A percentile compares a stretch with the other conserved stretches of the same genome.
Conservation (phyloP, 2,329 filamentous ascomycete species). For the Colletotrichum zoysiae region DNA sequence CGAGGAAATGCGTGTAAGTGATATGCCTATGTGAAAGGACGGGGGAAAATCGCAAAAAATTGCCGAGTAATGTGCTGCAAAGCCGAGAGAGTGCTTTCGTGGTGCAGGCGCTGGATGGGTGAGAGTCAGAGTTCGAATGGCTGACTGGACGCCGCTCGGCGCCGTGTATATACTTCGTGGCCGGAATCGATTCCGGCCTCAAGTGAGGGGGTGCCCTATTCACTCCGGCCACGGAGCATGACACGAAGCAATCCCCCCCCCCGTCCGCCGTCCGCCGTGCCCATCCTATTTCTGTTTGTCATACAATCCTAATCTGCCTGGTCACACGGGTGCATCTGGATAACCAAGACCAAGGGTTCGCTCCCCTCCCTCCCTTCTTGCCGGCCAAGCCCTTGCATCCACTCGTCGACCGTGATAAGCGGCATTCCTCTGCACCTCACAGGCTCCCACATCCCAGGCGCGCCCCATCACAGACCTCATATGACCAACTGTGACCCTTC, state of each 20-base stretch:
- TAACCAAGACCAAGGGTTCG: constrained; percentile 7
- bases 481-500: constrained; percentile 8
- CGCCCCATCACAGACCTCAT: background rate
- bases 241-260: constrained; percentile 34
- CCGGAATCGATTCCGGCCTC: constrained; percentile 63
- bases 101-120: constrained; percentile 35
- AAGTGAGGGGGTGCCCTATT: constrained; percentile 45
- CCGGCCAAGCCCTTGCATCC: constrained; percentile 27
- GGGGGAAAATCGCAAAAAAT: constrained; percentile 31
- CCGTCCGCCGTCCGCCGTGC: constrained; percentile 19
- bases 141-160: constrained; percentile 40
- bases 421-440: constrained; percentile 9
- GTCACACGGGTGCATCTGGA: constrained; percentile 33
- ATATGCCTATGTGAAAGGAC: constrained; percentile 24
- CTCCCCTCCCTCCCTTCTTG: background rate
- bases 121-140: constrained; percentile 35
- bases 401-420: constrained; percentile 26
- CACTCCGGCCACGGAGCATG: constrained; percentile 32
- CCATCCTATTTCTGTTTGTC: constrained; percentile 43
- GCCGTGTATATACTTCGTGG: constrained; percentile 62
- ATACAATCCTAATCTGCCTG: constrained; percentile 38
- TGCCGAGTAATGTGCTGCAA: constrained; percentile 8
- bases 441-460: background rate
- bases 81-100: constrained; percentile 15
- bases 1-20: constrained; percentile 19